These are phyloP conservation scores for Wickerhamiella bombiphila DNA, from an alignment of 805 yeast genomes.

Conservation along the genomic window DNA sequence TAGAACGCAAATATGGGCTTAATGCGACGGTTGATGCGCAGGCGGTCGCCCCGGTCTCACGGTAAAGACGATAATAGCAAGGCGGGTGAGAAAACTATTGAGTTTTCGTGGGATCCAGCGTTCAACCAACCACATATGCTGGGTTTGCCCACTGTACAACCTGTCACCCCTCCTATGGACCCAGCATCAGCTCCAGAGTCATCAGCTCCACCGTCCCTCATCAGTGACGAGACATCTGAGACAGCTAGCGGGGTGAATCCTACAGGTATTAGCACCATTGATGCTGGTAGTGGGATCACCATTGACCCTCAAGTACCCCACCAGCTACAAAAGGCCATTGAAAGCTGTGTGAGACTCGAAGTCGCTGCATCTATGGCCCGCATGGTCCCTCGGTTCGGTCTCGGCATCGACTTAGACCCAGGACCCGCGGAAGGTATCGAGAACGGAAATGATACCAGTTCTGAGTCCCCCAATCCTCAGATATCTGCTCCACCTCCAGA, in stretches of 20 bases:
- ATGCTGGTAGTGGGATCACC: too few species aligned
- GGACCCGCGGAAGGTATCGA: too few species aligned
- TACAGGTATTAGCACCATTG: too few species aligned
- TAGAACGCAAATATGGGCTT: not conserved
- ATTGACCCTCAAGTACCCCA: not conserved
- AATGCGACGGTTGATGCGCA: not conserved
- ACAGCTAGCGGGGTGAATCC: too few species aligned
- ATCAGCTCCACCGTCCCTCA: not conserved
- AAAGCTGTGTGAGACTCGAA: not conserved
- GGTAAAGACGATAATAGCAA: not conserved
- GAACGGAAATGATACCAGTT: too few species aligned
- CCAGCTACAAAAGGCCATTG: not conserved
- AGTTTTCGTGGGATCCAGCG: not conserved
- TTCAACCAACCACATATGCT: not conserved
- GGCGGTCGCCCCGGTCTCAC: not conserved
- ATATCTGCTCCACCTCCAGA: too few species aligned
- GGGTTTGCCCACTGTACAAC: too few species aligned
- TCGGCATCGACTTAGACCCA: not conserved
- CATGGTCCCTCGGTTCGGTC: not conserved
- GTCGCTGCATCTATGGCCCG: not conserved
- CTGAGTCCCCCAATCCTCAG: too few species aligned
- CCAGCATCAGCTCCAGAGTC: not conserved
- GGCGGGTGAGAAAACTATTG: not conserved
- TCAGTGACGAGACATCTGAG: not conserved
- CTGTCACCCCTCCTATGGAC: too few species aligned